Evolutionary conservation across 768 basidiomycete species (phyloP).

Genomic region (Lepiota subincarnata): DNA sequence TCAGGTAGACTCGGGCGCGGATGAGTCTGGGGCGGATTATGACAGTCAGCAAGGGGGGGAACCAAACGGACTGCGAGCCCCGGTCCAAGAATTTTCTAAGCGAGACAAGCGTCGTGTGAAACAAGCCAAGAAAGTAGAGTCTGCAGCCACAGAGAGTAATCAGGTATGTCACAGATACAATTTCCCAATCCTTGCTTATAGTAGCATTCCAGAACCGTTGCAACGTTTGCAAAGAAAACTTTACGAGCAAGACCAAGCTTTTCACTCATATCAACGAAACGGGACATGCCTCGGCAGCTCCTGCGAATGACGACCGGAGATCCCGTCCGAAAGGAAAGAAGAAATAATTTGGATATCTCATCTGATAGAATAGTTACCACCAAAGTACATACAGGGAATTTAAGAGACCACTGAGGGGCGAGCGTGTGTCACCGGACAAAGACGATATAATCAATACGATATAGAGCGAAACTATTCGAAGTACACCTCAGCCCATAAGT

Average conservation of each 20-base stretch:
- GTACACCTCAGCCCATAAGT: constrained; percentile 79
- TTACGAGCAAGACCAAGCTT: constrained; percentile 67
- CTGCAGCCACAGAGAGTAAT: constrained; percentile 21
- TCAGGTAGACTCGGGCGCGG: constrained; percentile 3
- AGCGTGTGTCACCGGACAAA: neutral
- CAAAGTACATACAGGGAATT: neutral
- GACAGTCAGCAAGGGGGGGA: constrained; percentile 4
- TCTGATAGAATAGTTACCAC: too few species aligned
- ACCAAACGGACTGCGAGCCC: constrained; percentile 2
- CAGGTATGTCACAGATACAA: constrained; percentile 15
- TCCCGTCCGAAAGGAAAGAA: constrained; percentile 34
- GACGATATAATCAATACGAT: neutral
- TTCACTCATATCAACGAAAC: constrained; percentile 69
- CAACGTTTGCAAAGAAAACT: constrained; percentile 62
- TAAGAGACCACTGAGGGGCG: neutral
- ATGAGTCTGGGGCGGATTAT: neutral
- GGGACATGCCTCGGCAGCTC: constrained; percentile 60
- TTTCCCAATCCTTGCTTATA: neutral
- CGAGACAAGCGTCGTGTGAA: constrained; percentile 76
- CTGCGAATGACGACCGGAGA: constrained; percentile 23
- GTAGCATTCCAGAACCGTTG: constrained; percentile 40
- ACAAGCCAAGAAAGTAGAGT: constrained; percentile 67
- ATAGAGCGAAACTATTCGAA: neutral
- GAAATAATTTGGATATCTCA: constrained; percentile 19
- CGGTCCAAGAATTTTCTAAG: constrained; percentile 48